Evolutionary conservation across 495 filamentous ascomycete species (phyloP).

Genomic region (Aspergillus panamensis): DNA sequence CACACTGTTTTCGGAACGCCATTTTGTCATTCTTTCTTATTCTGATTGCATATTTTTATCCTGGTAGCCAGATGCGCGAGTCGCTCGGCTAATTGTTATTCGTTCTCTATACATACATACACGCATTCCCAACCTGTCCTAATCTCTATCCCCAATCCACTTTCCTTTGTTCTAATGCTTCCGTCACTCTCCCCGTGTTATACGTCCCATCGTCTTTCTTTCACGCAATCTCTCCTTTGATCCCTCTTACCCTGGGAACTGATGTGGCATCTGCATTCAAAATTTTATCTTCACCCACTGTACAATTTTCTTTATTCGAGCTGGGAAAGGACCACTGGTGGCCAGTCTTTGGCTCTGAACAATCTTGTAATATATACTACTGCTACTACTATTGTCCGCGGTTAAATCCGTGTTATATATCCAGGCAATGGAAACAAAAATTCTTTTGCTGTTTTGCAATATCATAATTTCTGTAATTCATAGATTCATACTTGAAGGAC

Average conservation of each 20-base stretch:
- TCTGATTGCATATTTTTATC: conserved; percentile 20
- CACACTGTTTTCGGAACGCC: conserved; percentile 31
- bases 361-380: conserved; percentile 44
- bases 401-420: conserved; percentile 22
- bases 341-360: conserved; percentile 23
- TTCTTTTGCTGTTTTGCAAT: too few relatives aligned
- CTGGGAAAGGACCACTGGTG: conserved; percentile 25
- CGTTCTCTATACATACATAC: conserved; percentile 26
- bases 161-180: conserved; percentile 34
- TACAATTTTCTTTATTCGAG: conserved; percentile 16
- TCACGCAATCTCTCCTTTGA: conserved; percentile 10
- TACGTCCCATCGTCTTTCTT: conserved; percentile 19
- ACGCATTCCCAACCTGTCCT: conserved; percentile 4
- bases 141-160: conserved; percentile 19
- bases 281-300: conserved; percentile 21
- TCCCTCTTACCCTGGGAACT: conserved; percentile 14
- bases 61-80: conserved; percentile 40
- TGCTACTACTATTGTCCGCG: conserved; percentile 25
- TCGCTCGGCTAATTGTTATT: conserved; percentile 32
- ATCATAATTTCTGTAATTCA: too few relatives aligned
- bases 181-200: conserved; percentile 15
- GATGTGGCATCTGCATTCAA: conserved; percentile 11
- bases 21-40: conserved; percentile 27
- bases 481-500: too few relatives aligned
- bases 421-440: conserved; percentile 14